Evolutionary conservation across 495 filamentous ascomycete species (phyloP).

Genomic region (Penicillium cataractarum): DNA sequence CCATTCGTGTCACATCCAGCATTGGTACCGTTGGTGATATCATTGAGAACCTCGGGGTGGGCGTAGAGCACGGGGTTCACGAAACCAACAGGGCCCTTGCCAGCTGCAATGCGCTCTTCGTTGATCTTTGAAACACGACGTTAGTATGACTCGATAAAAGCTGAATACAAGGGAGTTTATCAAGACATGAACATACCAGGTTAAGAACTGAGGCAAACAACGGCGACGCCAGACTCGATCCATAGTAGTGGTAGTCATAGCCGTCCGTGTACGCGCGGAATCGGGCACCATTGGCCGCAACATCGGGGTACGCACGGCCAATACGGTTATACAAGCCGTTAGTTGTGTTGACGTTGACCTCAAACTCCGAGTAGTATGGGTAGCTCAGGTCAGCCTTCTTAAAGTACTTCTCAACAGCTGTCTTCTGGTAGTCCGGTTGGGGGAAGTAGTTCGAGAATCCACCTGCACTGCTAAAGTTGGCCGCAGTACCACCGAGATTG

Average conservation of each 20-base stretch:
- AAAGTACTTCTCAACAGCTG: conserved; percentile 55
- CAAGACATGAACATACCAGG: conserved; percentile 17
- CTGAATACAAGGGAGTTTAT: neutral
- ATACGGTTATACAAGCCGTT: conserved; percentile 59
- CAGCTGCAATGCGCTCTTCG: conserved; percentile 47
- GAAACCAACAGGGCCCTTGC: conserved; percentile 56
- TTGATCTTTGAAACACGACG: conserved; percentile 37
- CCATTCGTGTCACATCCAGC: conserved; percentile 53
- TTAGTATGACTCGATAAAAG: neutral
- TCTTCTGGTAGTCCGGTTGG: conserved; percentile 60
- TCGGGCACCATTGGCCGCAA: conserved; percentile 62
- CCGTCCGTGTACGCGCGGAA: conserved; percentile 51
- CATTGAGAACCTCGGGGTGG: conserved; percentile 49
- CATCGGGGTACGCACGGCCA: conserved; percentile 67
- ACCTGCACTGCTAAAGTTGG: conserved; percentile 58
- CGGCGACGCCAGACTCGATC: conserved; percentile 60
- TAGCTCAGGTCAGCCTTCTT: conserved; percentile 50
- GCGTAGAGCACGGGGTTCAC: conserved; percentile 56
- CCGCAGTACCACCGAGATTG: conserved; percentile 35
- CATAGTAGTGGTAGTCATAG: conserved; percentile 44
- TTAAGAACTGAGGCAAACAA: conserved; percentile 59
- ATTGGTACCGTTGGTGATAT: conserved; percentile 53
- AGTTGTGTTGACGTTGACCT: conserved; percentile 44
- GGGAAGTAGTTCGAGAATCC: conserved; percentile 72
- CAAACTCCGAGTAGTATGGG: conserved; percentile 37